Conservation (phyloP, 2,329 filamentous ascomycete genomes). For the Scleromitrula shiraiana region DNA sequence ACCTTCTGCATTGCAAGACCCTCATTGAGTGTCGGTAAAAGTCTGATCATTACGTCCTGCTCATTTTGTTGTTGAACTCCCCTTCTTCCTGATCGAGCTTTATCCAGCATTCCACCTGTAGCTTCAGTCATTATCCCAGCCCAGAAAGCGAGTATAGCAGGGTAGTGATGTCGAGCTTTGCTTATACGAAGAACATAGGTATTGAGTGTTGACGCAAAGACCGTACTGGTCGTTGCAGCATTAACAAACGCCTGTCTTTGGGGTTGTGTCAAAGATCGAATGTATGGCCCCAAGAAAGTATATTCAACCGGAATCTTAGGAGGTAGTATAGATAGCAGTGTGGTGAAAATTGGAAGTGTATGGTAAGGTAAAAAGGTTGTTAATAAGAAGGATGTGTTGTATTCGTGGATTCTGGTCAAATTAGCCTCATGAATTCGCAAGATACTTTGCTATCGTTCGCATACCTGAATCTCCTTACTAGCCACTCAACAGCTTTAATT, state of each 20-base stretch:
- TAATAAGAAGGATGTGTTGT: constrained; percentile 71
- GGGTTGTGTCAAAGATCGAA: constrained; percentile 65
- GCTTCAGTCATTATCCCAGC: constrained; percentile 80
- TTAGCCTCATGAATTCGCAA: background rate
- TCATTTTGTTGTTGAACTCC: constrained; percentile 73
- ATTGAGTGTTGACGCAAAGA: constrained; percentile 71
- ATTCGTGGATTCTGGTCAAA: constrained; percentile 68
- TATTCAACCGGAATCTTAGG: constrained; percentile 65
- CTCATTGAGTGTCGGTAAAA: constrained; percentile 64
- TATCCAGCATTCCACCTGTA: constrained; percentile 73
- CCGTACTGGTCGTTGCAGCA: constrained; percentile 68
- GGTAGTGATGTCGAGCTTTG: constrained; percentile 63
- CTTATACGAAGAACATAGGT: constrained; percentile 70
- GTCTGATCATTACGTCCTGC: constrained; percentile 64
- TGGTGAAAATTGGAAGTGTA: constrained; percentile 73
- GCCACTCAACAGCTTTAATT: constrained; percentile 89
- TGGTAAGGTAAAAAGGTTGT: constrained; percentile 92
- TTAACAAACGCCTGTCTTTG: constrained; percentile 78
- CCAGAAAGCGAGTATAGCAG: constrained; percentile 82
- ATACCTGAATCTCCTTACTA: constrained; percentile 82
- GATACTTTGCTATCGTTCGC: constrained; percentile 18
- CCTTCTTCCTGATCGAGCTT: constrained; percentile 64
- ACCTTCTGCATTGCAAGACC: constrained; percentile 68
- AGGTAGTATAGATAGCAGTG: constrained; percentile 80
- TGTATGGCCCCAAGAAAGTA: constrained; percentile 80